Conservation (phyloP, 176 grass and related monocot species). For the Rhynchospora pubera region DNA sequence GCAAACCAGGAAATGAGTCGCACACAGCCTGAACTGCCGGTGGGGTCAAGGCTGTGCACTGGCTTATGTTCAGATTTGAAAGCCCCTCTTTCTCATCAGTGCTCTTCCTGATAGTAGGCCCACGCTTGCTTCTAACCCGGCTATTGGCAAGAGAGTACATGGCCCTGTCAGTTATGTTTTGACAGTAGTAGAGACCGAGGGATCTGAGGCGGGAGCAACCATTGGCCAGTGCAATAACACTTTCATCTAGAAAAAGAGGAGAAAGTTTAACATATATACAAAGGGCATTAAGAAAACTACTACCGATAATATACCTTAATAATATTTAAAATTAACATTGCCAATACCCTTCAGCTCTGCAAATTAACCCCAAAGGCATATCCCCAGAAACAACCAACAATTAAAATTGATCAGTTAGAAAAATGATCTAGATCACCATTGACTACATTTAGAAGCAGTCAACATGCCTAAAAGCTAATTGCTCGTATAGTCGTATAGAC, state of each 20-base stretch:
- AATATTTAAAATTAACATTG: neutral
- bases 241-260: constrained; percentile 45
- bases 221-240: constrained; percentile 59
- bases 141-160: constrained; percentile 84
- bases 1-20: constrained; percentile 71
- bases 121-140: constrained; percentile 33
- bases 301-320: neutral
- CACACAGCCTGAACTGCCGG: constrained; percentile 76
- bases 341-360: neutral
- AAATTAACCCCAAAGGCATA: neutral
- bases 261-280: neutral
- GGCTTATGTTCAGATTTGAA: constrained; percentile 74
- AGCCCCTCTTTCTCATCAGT: constrained; percentile 35
- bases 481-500: neutral
- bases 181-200: constrained; percentile 78
- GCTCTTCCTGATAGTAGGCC: constrained; percentile 11
- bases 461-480: neutral
- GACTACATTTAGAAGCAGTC: neutral
- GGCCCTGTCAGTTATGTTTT: constrained; percentile 82
- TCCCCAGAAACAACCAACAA: neutral
- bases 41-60: constrained; percentile 82
- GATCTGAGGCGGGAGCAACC: constrained; percentile 53
- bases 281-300: neutral
- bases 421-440: neutral
- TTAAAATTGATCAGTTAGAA: neutral